Evolutionary conservation across 2,329 filamentous ascomycete species (phyloP).

Genomic region (Claviceps lovelessii): DNA sequence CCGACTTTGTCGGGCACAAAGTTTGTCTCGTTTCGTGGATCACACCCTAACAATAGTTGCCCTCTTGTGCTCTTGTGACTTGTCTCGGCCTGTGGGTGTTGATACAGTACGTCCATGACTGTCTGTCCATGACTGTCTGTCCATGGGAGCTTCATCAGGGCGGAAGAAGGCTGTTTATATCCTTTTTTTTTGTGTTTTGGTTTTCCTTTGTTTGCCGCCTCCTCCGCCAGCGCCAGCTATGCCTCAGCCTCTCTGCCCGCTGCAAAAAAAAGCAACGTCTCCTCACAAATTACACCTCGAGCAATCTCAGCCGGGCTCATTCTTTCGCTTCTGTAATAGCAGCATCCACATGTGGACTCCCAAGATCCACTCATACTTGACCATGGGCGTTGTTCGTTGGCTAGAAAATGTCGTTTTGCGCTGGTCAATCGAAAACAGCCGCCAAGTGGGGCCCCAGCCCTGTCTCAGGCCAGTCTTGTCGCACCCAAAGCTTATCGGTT

Average conservation of each 20-base stretch:
- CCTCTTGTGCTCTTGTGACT: too few species aligned
- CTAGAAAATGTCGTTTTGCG: background rate
- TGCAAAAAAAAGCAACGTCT: too few species aligned
- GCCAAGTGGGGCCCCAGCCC: slow-evolving; percentile 7
- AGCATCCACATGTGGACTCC: background rate
- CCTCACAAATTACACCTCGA: background rate
- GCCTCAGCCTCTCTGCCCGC: too few species aligned
- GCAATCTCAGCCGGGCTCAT: background rate
- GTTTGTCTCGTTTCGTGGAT: too few species aligned
- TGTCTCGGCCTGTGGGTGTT: too few species aligned
- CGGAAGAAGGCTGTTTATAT: background rate
- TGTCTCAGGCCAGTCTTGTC: slow-evolving; percentile 4
- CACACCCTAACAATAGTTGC: too few species aligned
- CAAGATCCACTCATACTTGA: background rate
- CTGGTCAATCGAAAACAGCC: slow-evolving; percentile 4
- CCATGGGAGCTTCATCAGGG: background rate
- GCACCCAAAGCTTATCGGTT: slow-evolving; percentile 7
- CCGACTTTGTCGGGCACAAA: too few species aligned
- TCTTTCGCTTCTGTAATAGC: background rate
- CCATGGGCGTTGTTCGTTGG: background rate
- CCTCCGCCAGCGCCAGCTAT: too few species aligned
- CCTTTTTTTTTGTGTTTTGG: too few species aligned
- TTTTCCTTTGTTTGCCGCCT: background rate
- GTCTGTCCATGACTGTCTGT: background rate
- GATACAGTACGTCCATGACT: too few species aligned